These are phyloP conservation scores for Termitomyces sp. DNA, from an alignment of 768 basidiomycete genomes.

Conservation along the genomic window DNA sequence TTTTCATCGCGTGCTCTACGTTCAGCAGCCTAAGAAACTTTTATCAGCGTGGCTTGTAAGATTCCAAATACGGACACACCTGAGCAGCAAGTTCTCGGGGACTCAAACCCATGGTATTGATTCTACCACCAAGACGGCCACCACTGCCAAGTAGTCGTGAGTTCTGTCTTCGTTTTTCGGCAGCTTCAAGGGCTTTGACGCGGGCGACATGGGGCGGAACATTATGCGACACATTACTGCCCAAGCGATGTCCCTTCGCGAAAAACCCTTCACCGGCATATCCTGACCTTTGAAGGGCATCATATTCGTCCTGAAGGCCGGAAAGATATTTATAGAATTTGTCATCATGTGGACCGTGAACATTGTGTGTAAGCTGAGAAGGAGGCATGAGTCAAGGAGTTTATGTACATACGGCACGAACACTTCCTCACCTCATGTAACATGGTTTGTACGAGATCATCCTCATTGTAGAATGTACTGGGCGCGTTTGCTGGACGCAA, in stretches of 20 bases:
- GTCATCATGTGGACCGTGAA: conserved; percentile 87
- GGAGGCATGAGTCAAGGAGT: background rate
- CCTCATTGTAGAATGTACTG: conserved; percentile 70
- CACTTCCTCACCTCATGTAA: conserved; percentile 68
- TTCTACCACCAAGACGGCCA: conserved; percentile 51
- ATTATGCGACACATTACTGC: conserved; percentile 62
- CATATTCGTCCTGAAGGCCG: conserved; percentile 80
- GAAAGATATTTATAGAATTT: conserved; percentile 71
- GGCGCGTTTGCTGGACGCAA: conserved; percentile 66
- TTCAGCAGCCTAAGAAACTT: conserved; percentile 70
- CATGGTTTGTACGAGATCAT: conserved; percentile 78
- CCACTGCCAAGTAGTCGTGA: conserved; percentile 42
- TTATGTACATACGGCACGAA: background rate
- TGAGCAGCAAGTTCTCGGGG: conserved; percentile 71
- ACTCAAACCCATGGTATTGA: conserved; percentile 35
- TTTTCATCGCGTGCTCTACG: conserved; percentile 69
- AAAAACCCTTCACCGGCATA: conserved; percentile 93
- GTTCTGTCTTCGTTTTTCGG: conserved; percentile 61
- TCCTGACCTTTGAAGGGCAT: conserved; percentile 69
- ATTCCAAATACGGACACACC: conserved; percentile 24
- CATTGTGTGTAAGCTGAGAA: conserved; percentile 77
- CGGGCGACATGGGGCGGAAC: conserved; percentile 61
- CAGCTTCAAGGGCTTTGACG: conserved; percentile 68
- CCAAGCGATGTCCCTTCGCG: conserved; percentile 65
- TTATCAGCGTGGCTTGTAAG: background rate